Evolutionary conservation across 805 yeast species (phyloP).

Genomic region (Zygosaccharomyces kombuchaensis): DNA sequence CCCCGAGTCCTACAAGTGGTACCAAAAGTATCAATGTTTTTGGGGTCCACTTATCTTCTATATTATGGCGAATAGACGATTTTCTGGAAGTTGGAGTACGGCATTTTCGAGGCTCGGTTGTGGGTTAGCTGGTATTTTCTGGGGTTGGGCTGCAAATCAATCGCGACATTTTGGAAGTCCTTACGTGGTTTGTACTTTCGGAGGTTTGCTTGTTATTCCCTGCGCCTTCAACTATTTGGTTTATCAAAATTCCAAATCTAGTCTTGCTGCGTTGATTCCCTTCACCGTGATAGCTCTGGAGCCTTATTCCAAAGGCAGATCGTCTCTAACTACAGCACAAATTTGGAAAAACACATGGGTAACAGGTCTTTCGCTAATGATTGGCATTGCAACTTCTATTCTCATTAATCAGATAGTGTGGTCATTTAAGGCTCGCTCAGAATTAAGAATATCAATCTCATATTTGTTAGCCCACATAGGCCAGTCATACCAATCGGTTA

Average conservation of each 20-base stretch:
- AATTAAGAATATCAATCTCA: conserved; percentile 39
- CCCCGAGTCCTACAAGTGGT: conserved; percentile 40
- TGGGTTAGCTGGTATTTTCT: conserved; percentile 41
- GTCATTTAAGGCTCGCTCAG: conserved; percentile 45
- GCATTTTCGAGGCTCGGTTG: conserved; percentile 33
- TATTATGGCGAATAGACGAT: conserved; percentile 40
- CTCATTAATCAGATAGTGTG: conserved; percentile 44
- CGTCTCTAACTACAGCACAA: conserved; percentile 16
- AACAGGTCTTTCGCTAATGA: conserved; percentile 36
- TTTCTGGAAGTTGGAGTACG: conserved; percentile 37
- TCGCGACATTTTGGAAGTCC: conserved; percentile 38
- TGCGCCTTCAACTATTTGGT: conserved; percentile 36
- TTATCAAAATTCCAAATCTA: conserved; percentile 41
- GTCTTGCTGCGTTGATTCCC: conserved; percentile 38
- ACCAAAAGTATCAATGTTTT: conserved; percentile 40
- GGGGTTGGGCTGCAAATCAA: conserved; percentile 46
- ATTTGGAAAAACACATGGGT: conserved; percentile 42
- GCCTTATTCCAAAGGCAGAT: conserved; percentile 21
- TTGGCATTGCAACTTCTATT: conserved; percentile 39
- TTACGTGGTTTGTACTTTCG: conserved; percentile 40
- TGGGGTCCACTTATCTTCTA: conserved; percentile 41
- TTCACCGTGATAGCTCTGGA: conserved; percentile 41
- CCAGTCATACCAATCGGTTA: conserved; percentile 44
- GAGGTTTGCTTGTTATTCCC: conserved; percentile 35
- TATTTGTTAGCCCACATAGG: conserved; percentile 40